Conservation (phyloP, 1,284 basidiomycete genomes). For the Malassezia vespertilionis region DNA sequence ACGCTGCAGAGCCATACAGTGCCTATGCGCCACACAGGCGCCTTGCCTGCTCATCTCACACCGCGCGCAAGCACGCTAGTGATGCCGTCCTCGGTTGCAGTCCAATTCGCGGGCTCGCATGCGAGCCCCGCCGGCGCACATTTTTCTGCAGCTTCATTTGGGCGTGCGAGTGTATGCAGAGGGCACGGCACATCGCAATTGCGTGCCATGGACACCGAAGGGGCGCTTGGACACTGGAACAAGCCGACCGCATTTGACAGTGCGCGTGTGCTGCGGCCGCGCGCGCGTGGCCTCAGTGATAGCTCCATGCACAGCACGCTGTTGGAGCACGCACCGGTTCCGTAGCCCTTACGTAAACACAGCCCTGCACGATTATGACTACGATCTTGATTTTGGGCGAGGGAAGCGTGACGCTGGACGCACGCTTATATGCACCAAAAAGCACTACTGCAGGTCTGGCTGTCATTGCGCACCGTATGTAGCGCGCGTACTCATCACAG, state of each 20-base stretch:
- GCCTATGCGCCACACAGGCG: neutral
- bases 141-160: neutral
- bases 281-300: conserved; percentile 38
- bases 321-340: conserved; percentile 34
- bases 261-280: conserved; percentile 20
- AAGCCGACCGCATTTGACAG: neutral
- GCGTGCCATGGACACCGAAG: neutral
- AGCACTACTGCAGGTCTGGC: conserved; percentile 1
- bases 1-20: neutral
- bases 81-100: neutral
- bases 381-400: too few relatives aligned
- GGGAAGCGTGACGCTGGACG: conserved; percentile 1
- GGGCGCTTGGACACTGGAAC: too few relatives aligned
- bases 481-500: neutral
- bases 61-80: neutral
- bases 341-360: too few relatives aligned
- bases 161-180: too few relatives aligned
- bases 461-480: conserved; percentile 15
- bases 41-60: neutral
- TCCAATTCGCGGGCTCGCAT: conserved; percentile 1
- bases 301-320: conserved; percentile 40
- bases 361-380: too few relatives aligned
- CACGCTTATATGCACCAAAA: neutral
- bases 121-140: neutral
- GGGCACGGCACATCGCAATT: too few relatives aligned